Evolutionary conservation across 805 yeast species (phyloP).

Genomic region (Tetrapisispora iriomotensis): DNA sequence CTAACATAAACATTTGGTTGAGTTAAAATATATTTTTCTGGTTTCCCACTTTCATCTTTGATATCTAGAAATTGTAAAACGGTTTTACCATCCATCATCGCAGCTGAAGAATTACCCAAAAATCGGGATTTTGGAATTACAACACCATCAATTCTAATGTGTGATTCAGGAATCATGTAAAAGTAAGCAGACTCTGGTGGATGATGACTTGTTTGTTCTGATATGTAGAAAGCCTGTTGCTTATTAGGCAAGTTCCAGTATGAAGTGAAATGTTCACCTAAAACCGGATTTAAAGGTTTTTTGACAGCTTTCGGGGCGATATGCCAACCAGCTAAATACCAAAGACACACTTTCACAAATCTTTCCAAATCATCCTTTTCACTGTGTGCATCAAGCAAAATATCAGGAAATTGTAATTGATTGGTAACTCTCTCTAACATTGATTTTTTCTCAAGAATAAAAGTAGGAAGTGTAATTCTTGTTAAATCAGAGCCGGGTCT

Average conservation of each 20-base stretch:
- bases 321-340: slow-evolving; percentile 97
- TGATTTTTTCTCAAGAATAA: slow-evolving; percentile 86
- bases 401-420: slow-evolving; percentile 68
- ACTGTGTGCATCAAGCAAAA: slow-evolving; percentile 59
- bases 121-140: slow-evolving; percentile 81
- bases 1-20: slow-evolving; percentile 95
- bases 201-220: slow-evolving; percentile 96
- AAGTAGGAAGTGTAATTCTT: slow-evolving; percentile 88
- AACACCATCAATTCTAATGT: slow-evolving; percentile 81
- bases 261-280: slow-evolving; percentile 85
- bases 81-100: slow-evolving; percentile 89
- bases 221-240: slow-evolving; percentile 66
- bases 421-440: slow-evolving; percentile 95
- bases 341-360: slow-evolving; percentile 63
- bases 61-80: slow-evolving; percentile 58
- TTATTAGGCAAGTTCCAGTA: slow-evolving; percentile 82
- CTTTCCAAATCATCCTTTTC: slow-evolving; percentile 52
- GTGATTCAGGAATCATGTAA: slow-evolving; percentile 70
- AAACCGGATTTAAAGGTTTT: slow-evolving; percentile 89
- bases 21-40: slow-evolving; percentile 72
- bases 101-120: slow-evolving; percentile 92
- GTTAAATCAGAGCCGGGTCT: slow-evolving; percentile 89
- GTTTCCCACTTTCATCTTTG: slow-evolving; percentile 34
- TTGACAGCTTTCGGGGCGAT: slow-evolving; percentile 98
- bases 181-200: slow-evolving; percentile 97